Conservation (phyloP, 257 asterid species). For the Nyctanthes arbortristis region DNA sequence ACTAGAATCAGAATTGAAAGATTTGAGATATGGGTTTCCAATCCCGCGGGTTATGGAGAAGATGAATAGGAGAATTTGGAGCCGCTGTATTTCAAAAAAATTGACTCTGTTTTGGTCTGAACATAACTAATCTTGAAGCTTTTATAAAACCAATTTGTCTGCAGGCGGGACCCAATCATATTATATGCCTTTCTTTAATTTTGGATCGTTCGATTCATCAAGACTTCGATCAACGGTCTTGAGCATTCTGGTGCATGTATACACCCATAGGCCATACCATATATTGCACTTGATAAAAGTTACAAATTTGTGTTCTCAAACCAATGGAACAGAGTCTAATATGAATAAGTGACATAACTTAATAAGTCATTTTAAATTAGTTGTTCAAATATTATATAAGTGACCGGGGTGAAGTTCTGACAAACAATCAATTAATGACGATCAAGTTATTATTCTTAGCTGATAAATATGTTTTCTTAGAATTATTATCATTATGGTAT, state of each 20-base stretch:
- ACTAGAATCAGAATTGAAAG: not conserved
- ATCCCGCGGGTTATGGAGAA: constrained; percentile 24
- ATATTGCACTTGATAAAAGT: too few relatives aligned
- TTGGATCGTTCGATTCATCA: constrained; percentile 29
- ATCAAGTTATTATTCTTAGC: too few relatives aligned
- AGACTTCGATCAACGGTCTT: constrained; percentile 30
- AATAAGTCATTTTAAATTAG: too few relatives aligned
- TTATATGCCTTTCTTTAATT: constrained; percentile 19
- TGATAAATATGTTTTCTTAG: too few relatives aligned
- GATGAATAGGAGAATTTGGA: constrained; percentile 24
- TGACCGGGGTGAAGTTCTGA: too few relatives aligned
- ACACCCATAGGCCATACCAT: not conserved
- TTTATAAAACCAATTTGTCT: constrained; percentile 30
- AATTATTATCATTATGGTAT: too few relatives aligned
- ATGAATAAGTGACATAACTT: too few relatives aligned
- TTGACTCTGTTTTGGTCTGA: constrained; percentile 25
- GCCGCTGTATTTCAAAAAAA: constrained; percentile 45
- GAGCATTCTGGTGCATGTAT: constrained; percentile 6
- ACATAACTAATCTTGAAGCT: constrained; percentile 33
- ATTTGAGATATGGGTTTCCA: constrained; percentile 20
- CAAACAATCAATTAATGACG: too few relatives aligned
- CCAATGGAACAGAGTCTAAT: too few relatives aligned
- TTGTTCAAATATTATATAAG: too few relatives aligned
- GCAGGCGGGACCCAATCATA: constrained; percentile 32
- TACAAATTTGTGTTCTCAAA: too few relatives aligned